A percentile compares a stretch with the other conserved stretches of the same genome.
These are phyloP conservation scores for Scleromitrula shiraiana DNA, from an alignment of 2,329 filamentous ascomycete species.

Conservation along the genomic window DNA sequence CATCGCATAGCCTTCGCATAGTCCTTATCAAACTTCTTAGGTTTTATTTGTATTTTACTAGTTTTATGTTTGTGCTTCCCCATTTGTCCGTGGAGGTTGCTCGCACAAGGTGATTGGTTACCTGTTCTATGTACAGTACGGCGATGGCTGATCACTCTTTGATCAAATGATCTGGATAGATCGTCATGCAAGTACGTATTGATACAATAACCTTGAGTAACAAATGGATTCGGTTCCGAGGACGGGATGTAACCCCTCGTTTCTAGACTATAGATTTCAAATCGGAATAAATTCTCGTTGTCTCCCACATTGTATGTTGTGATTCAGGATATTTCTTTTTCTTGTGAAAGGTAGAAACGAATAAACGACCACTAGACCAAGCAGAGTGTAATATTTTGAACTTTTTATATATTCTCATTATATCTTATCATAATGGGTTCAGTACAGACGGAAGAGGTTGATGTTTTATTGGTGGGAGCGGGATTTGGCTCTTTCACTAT, in stretches of 20 bases:
- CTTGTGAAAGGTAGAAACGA: neutral
- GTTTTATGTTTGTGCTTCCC: no score
- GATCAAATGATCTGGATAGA: neutral
- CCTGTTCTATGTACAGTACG: no score
- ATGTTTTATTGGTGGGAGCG: constrained; percentile 25
- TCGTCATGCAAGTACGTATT: neutral
- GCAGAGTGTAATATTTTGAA: no score
- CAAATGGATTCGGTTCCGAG: no score
- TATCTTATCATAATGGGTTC: constrained; percentile 7
- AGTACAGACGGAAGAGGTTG: constrained; percentile 29
- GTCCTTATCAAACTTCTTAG: no score
- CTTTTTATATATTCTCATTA: neutral
- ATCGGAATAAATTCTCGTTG: neutral
- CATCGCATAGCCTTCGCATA: no score
- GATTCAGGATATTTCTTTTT: neutral
- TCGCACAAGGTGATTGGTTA: no score
- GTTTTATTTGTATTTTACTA: no score
- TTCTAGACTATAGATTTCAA: neutral
- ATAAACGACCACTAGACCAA: no score
- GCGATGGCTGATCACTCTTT: no score
- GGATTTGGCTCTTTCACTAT: constrained; percentile 27
- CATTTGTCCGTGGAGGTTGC: no score
- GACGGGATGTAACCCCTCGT: neutral
- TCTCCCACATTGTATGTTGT: neutral
- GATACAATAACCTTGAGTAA: no score